A percentile compares a stretch with the other conserved stretches of the same genome.
Evolutionary conservation across 176 grass and related monocot genomes (phyloP).

Genomic region (Oryza australiensis): DNA sequence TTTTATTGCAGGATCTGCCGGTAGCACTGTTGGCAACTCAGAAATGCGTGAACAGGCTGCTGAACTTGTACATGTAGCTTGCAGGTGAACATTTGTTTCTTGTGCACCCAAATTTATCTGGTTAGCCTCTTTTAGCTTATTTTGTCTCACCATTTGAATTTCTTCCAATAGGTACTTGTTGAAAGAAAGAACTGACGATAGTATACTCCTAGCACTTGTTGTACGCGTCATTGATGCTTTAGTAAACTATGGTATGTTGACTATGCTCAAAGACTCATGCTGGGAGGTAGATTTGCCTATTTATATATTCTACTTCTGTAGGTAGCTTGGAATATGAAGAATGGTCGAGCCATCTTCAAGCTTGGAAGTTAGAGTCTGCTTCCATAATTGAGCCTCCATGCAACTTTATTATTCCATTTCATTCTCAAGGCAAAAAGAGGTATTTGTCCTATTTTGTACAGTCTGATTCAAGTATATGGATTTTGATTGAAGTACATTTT

Average conservation of each 20-base stretch:
- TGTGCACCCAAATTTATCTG: slow-evolving; percentile 18
- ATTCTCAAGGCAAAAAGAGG: slow-evolving; percentile 92
- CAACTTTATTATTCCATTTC: slow-evolving; percentile 85
- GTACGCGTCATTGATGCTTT: slow-evolving; percentile 95
- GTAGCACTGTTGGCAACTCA: slow-evolving; percentile 70
- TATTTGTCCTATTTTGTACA: slow-evolving; percentile 30
- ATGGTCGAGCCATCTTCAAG: slow-evolving; percentile 86
- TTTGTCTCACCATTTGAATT: slow-evolving; percentile 35
- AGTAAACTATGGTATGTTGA: slow-evolving; percentile 80
- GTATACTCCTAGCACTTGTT: slow-evolving; percentile 85
- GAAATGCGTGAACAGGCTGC: slow-evolving; percentile 96
- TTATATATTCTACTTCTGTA: slow-evolving; percentile 54
- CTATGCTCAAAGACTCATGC: slow-evolving; percentile 12
- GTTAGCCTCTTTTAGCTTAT: slow-evolving; percentile 17
- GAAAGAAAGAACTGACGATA: slow-evolving; percentile 91
- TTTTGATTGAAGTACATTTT: slow-evolving; percentile 19
- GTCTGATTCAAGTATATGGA: slow-evolving; percentile 22
- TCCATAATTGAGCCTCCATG: slow-evolving; percentile 87
- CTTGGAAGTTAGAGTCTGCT: slow-evolving; percentile 89
- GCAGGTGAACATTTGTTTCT: slow-evolving; percentile 60
- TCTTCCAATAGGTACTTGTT: slow-evolving; percentile 76
- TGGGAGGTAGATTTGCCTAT: slow-evolving; percentile 30
- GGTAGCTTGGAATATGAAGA: slow-evolving; percentile 95
- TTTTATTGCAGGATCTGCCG: slow-evolving; percentile 84
- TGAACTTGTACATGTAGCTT: slow-evolving; percentile 73